These are phyloP conservation scores for Guyanaporus albipodus DNA, from an alignment of 768 basidiomycete genomes.

Conservation along the genomic window DNA sequence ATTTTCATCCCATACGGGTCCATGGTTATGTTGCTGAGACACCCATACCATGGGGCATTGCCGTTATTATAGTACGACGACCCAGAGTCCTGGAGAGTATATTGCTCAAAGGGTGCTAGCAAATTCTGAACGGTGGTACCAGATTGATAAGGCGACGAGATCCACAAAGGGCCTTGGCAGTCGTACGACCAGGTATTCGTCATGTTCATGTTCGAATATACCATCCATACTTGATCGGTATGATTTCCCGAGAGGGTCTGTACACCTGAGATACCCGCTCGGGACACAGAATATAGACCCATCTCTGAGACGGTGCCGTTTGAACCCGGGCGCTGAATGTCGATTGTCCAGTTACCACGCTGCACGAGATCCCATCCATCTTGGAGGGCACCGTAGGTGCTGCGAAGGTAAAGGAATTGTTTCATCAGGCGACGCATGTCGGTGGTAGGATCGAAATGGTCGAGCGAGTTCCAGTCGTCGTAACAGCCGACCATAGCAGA, in stretches of 20 bases:
- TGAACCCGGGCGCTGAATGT: constrained; percentile 79
- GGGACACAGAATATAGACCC: constrained; percentile 81
- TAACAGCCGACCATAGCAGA: constrained; percentile 76
- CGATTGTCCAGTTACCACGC: constrained; percentile 80
- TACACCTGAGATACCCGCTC: constrained; percentile 52
- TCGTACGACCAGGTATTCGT: constrained; percentile 61
- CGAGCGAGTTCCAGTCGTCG: constrained; percentile 89
- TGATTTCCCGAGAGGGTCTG: constrained; percentile 61
- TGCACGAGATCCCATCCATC: constrained; percentile 87
- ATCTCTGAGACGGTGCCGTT: constrained; percentile 78
- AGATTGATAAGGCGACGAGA: constrained; percentile 70
- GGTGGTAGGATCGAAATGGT: constrained; percentile 91
- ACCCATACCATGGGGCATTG: constrained; percentile 67
- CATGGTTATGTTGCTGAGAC: constrained; percentile 62
- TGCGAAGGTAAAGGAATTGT: constrained; percentile 70
- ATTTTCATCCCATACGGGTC: constrained; percentile 79
- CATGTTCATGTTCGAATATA: constrained; percentile 82
- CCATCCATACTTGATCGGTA: constrained; percentile 72
- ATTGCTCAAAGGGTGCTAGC: constrained; percentile 79
- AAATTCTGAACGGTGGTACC: constrained; percentile 67
- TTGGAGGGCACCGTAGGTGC: constrained; percentile 66
- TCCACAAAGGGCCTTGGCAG: constrained; percentile 62
- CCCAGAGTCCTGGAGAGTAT: constrained; percentile 62
- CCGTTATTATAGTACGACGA: constrained; percentile 59
- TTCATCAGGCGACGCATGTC: constrained; percentile 70